phyloP scores from a whole-genome alignment of 2,329 filamentous ascomycete genomes.

The Xylariaceae sp. region DNA sequence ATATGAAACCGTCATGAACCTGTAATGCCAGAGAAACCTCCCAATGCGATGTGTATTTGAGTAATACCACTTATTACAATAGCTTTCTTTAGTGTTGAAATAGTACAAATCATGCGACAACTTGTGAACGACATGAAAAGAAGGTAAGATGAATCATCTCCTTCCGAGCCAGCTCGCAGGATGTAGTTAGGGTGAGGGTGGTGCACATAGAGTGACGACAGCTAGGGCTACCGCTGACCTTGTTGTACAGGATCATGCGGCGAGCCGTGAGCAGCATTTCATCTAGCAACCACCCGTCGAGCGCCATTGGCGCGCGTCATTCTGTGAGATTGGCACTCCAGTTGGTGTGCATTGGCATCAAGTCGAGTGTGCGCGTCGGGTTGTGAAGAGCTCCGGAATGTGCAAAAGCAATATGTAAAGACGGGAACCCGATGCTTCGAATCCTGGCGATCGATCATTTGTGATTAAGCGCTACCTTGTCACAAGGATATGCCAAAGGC shows the following conservation, averaged over 20 bases:
- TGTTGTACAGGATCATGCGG: constrained; percentile 4
- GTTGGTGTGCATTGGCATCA: constrained; percentile 1
- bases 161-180: constrained; percentile 27
- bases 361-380: constrained; percentile 20
- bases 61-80: constrained; percentile 24
- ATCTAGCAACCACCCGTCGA: no score
- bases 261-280: background rate
- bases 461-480: constrained; percentile 18
- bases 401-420: constrained; percentile 18
- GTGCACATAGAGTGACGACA: constrained; percentile 1
- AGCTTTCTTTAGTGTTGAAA: constrained; percentile 17
- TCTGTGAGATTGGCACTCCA: constrained; percentile 1
- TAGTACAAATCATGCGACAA: constrained; percentile 23
- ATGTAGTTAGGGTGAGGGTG: constrained; percentile 6
- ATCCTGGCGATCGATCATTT: constrained; percentile 18
- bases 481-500: constrained; percentile 12
- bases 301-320: constrained; percentile 1
- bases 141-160: constrained; percentile 17
- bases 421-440: constrained; percentile 20
- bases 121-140: constrained; percentile 17
- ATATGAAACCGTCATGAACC: constrained; percentile 20
- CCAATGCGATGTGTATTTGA: constrained; percentile 16
- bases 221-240: constrained; percentile 3
- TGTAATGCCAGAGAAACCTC: constrained; percentile 19
- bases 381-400: constrained; percentile 17